Conservation (phyloP, 768 basidiomycete genomes). For the Scleroderma citrinum region DNA sequence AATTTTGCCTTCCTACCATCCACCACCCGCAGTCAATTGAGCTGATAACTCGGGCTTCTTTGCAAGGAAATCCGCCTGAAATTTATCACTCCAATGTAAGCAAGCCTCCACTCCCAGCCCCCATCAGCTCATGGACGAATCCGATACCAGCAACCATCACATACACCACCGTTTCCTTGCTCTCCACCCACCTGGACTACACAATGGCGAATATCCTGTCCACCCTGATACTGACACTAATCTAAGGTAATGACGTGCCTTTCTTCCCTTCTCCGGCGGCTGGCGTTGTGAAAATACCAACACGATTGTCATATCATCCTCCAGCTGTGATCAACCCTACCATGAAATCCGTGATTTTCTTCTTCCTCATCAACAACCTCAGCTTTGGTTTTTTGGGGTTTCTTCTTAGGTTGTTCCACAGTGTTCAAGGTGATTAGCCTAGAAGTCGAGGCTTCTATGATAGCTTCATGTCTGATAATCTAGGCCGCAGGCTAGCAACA, state of each 20-base stretch:
- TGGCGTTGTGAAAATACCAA: slow-evolving; percentile 83
- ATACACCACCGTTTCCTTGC: slow-evolving; percentile 91
- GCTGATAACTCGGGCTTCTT: slow-evolving; percentile 81
- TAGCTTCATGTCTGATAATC: slow-evolving; percentile 99
- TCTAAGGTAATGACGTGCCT: slow-evolving; percentile 68
- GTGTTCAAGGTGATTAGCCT: slow-evolving; percentile 57
- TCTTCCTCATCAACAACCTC: slow-evolving; percentile 56
- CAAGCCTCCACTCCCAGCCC: slow-evolving; percentile 82
- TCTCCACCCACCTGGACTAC: slow-evolving; percentile 82
- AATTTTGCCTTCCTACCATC: slow-evolving; percentile 65
- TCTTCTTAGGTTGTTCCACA: slow-evolving; percentile 39
- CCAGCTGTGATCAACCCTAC: slow-evolving; percentile 99
- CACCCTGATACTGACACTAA: slow-evolving; percentile 91
- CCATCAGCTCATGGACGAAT: slow-evolving; percentile 76
- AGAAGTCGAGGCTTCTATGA: slow-evolving; percentile 90
- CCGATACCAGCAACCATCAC: slow-evolving; percentile 85
- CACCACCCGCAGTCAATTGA: slow-evolving; percentile 84
- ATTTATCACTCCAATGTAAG: slow-evolving; percentile 30
- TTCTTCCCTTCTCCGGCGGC: slow-evolving; percentile 74
- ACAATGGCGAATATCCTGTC: slow-evolving; percentile 91
- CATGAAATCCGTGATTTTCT: slow-evolving; percentile 86
- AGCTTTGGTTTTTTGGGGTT: slow-evolving; percentile 37
- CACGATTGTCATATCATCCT: slow-evolving; percentile 93
- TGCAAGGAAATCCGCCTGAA: slow-evolving; percentile 90
- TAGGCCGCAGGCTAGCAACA: slow-evolving; percentile 91